Conservation (phyloP, 2,329 filamentous ascomycete species). For the Ploettnerulaceae sp. region DNA sequence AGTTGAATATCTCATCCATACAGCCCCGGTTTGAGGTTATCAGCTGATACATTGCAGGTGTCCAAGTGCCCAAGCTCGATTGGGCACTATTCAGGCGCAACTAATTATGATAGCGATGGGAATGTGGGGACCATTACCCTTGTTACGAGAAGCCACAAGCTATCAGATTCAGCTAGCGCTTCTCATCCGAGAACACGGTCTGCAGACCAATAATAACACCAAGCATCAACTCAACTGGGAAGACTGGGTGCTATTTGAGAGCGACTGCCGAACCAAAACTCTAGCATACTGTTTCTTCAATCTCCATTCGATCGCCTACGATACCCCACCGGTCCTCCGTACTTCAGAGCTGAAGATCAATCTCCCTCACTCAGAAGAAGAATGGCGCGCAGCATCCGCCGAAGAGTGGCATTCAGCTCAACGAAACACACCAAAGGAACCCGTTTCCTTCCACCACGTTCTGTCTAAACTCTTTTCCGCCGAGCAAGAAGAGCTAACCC, state of each 20-base stretch:
- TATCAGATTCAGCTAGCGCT: constrained; percentile 54
- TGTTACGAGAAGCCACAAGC: constrained; percentile 53
- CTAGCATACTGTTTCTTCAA: constrained; percentile 60
- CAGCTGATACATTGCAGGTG: background rate
- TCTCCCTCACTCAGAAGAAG: constrained; percentile 49
- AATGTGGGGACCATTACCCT: constrained; percentile 57
- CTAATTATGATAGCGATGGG: constrained; percentile 56
- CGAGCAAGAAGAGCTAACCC: constrained; percentile 22
- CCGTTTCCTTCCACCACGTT: constrained; percentile 50
- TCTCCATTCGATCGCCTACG: constrained; percentile 56
- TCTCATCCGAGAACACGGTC: constrained; percentile 53
- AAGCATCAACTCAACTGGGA: constrained; percentile 41
- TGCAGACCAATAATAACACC: constrained; percentile 37
- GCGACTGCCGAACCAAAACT: constrained; percentile 52
- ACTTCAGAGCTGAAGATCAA: constrained; percentile 53
- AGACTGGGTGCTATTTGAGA: constrained; percentile 53
- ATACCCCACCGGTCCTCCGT: constrained; percentile 51
- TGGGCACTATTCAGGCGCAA: constrained; percentile 62
- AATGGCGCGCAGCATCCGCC: constrained; percentile 53
- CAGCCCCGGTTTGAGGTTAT: background rate
- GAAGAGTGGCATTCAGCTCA: constrained; percentile 50
- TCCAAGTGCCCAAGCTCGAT: constrained; percentile 3
- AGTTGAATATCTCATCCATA: background rate
- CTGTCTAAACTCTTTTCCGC: constrained; percentile 37
- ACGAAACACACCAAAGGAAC: constrained; percentile 49